Evolutionary conservation across 116 monocot species (phyloP).

Genomic region (Dioscorea cayenensis): DNA sequence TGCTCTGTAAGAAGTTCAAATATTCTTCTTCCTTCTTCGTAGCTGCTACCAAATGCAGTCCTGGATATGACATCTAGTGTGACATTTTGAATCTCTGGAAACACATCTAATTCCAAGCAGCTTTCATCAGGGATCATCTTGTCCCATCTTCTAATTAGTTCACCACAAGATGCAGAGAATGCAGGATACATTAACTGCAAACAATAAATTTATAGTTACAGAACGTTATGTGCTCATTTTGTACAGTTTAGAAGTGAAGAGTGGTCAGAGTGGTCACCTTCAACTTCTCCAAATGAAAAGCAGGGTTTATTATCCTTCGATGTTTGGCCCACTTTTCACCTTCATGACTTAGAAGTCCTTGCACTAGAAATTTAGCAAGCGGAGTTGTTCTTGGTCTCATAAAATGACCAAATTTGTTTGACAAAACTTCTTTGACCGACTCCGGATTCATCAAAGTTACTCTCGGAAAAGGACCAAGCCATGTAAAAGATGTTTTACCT

Average conservation of each 20-base stretch:
- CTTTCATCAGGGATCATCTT: background rate
- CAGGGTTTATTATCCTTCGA: background rate
- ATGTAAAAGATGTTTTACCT: background rate
- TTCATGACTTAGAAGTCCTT: constrained; percentile 21
- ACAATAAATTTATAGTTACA: background rate
- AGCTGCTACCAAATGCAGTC: background rate
- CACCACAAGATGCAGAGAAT: background rate
- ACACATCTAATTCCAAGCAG: background rate
- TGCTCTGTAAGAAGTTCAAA: background rate
- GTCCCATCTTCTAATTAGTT: background rate
- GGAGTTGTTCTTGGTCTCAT: background rate
- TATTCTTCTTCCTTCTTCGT: background rate
- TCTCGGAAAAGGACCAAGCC: background rate
- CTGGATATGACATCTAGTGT: background rate
- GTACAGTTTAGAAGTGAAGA: too few species aligned
- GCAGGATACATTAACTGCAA: background rate
- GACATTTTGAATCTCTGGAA: background rate
- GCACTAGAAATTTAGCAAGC: background rate
- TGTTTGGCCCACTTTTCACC: background rate
- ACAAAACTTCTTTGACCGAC: constrained; percentile 9
- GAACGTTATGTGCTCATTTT: too few species aligned
- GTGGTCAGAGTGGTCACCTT: background rate
- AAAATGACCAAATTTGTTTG: constrained; percentile 18
- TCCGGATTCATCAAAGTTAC: background rate
- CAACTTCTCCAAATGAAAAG: background rate